These are phyloP conservation scores for Pythium aquatile DNA, from an alignment of 352 stramenopile genomes.

Conservation along the genomic window DNA sequence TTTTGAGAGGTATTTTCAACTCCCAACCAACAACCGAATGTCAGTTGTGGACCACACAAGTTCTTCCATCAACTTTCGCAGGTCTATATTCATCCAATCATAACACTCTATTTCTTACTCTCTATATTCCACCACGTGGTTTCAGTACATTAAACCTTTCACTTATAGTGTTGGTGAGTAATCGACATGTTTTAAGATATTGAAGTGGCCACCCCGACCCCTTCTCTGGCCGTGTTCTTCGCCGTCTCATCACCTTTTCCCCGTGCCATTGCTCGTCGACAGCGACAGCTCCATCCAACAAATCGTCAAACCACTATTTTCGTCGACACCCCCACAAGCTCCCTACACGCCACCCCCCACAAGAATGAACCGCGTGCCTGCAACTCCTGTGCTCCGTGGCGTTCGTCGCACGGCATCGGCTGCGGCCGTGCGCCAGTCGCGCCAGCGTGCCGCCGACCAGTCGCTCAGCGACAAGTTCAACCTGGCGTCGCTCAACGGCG, in stretches of 20 bases:
- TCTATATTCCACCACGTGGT: neutral
- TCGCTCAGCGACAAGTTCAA: conserved; percentile 63
- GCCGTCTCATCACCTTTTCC: neutral
- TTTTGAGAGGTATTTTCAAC: neutral
- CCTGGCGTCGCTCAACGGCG: conserved; percentile 56
- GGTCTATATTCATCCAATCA: neutral
- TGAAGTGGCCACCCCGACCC: conserved; percentile 8
- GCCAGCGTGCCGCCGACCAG: conserved; percentile 2
- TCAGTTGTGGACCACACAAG: too few relatives aligned
- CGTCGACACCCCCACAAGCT: neutral
- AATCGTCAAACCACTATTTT: neutral
- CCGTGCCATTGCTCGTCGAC: neutral
- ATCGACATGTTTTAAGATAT: neutral
- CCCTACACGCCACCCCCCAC: neutral
- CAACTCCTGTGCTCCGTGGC: conserved; percentile 8
- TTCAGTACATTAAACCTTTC: too few relatives aligned
- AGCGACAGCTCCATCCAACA: neutral
- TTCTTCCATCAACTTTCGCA: neutral
- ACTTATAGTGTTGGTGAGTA: too few relatives aligned
- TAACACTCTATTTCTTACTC: neutral
- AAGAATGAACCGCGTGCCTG: conserved; percentile 19
- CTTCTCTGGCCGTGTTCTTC: neutral
- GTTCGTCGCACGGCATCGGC: conserved; percentile 3
- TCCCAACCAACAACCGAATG: too few relatives aligned
- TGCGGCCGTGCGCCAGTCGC: neutral